A percentile compares a stretch with the other conserved stretches of the same genome.
Evolutionary conservation across 2,329 filamentous ascomycete species (phyloP).

Genomic region (Colletotrichum ledebouriae): DNA sequence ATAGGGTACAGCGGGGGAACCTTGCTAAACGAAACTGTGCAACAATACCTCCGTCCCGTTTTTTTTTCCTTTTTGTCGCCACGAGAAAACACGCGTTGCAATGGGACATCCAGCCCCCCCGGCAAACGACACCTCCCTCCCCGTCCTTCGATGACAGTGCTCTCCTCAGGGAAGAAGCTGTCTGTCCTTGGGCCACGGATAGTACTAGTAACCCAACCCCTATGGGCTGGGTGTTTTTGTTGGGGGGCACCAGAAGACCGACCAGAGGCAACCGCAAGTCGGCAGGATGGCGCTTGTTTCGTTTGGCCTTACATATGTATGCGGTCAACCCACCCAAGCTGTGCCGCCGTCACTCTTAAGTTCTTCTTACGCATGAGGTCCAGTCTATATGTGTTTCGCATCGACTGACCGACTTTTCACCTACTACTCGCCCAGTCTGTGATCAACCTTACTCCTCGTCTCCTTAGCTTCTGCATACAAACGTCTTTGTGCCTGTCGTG

Average conservation of each 20-base stretch:
- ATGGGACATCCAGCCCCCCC: slow-evolving; percentile 7
- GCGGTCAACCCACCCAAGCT: slow-evolving; percentile 19
- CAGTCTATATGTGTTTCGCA: slow-evolving; percentile 11
- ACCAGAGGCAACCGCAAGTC: not conserved
- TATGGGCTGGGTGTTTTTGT: slow-evolving; percentile 25
- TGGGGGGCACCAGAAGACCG: slow-evolving; percentile 4
- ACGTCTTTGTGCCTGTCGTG: slow-evolving; percentile 8
- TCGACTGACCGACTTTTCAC: slow-evolving; percentile 39
- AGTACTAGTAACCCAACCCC: slow-evolving; percentile 6
- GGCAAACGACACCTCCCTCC: not conserved
- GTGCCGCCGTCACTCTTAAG: slow-evolving; percentile 33
- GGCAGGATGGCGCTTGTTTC: not conserved
- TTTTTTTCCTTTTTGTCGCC: slow-evolving; percentile 23
- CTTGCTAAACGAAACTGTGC: slow-evolving; percentile 35
- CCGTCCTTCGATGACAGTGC: not conserved
- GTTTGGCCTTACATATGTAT: slow-evolving; percentile 16
- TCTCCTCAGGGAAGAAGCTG: not conserved
- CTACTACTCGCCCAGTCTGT: not conserved
- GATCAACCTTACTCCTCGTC: slow-evolving; percentile 1
- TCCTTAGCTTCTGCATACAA: not conserved
- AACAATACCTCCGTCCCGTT: slow-evolving; percentile 30
- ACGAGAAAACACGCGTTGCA: slow-evolving; percentile 31
- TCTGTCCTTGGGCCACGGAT: not conserved
- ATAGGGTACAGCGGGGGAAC: slow-evolving; percentile 8
- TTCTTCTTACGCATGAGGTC: slow-evolving; percentile 33